Evolutionary conservation across 2,329 filamentous ascomycete species (phyloP), one percentile per base, ranked within the genome.

Genomic region (Orbilia quercus): DNA sequence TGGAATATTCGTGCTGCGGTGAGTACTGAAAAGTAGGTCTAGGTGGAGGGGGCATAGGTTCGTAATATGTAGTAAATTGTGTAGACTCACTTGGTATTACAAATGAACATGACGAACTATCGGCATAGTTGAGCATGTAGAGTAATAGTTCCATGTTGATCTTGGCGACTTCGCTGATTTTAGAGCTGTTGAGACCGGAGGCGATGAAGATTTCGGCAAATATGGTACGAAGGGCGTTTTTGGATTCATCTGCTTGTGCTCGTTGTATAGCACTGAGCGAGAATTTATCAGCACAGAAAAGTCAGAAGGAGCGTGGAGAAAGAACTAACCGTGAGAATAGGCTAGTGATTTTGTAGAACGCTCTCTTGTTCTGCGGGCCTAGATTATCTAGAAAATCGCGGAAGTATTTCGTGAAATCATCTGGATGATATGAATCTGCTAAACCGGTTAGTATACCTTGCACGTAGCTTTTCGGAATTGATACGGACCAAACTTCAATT

Each of bases 281-380:
- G 4, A 22, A 22, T 36, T 18, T 42, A 12, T 60, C n/a, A 53
- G 11, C 34, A 20, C 44, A 6, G 7, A 9, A n/a, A 6, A 5
- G 2, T 7, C 23, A 42, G 7, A 34, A 2, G 4, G 40, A 48
- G 16, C 1, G 11, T n/a, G 12, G 2, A 20, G 2, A 2, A 14
- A 38, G n/a, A 34, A 28, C 45, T 4, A 45, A 73, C 69, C 60
- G 60, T 31, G 60, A 57, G 40, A 98, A 84, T 31, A 98, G 84
- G 78, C 92, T 94, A 78, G 97, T 89, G 55, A 96, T 86, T 0
- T 90, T 88, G 38, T 90, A 90, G 76, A 97, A 91, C 0, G 93
- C 92, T 73, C 93, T 87, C 75, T 86, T 85, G 70, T 73, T 73
- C 23, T 73, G 69, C 3, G 69, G 69, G 7, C 69, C 69, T 76